Base-by-base conservation (phyloP, 805 yeast genomes). In the Candida cerambycidarum region DNA sequence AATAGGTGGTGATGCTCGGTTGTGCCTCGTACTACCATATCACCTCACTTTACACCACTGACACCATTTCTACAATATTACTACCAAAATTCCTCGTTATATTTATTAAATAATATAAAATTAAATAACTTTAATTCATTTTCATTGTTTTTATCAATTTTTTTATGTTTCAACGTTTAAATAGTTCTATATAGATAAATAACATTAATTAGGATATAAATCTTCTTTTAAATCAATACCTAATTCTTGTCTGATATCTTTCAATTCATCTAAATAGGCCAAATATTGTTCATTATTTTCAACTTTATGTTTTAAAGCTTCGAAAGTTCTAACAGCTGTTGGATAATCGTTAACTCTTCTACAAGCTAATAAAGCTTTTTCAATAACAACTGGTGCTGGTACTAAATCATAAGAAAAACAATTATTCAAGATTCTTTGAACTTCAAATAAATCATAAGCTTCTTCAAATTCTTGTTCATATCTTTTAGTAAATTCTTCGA, bases 331-430 rank as follows among this genome's bases (percentile, higher is more conserved):
- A 56, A 89, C 93, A 43, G 99, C 99, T 47, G 98, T 90, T 48
- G 99, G 97, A 74, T 88, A 88, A 75, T 93, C 99, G 72, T 93
- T 89, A 55, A 93, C 98, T 75, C 98, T 88, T 83, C 99, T 90
- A 58, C 97, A 90, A 37, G 99, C 99, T 74, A 87, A 83, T 64
- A 93, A 78, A 38, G 99, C 99, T 72, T 85, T 87, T 73, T 88
- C 96, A 62, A 93, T 79, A 50, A 93, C 98, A 49, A 85, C 80
- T 54, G 99, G 99, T 23, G 99, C 92, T 55, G 99, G 99, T 44
- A 93, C 99, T 69, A 93, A 81, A 73, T 93, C 99, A 77, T 93
- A 93, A 12, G 98, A 87, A 77, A 93, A 93, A 71, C 95, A 89
- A 76, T 93, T 93, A 83, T 95, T 93, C 65, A 93, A 80, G 48